These are phyloP conservation scores for Fusarium sp. DNA, from an alignment of 2,329 filamentous ascomycete species.

Conservation along the genomic window DNA sequence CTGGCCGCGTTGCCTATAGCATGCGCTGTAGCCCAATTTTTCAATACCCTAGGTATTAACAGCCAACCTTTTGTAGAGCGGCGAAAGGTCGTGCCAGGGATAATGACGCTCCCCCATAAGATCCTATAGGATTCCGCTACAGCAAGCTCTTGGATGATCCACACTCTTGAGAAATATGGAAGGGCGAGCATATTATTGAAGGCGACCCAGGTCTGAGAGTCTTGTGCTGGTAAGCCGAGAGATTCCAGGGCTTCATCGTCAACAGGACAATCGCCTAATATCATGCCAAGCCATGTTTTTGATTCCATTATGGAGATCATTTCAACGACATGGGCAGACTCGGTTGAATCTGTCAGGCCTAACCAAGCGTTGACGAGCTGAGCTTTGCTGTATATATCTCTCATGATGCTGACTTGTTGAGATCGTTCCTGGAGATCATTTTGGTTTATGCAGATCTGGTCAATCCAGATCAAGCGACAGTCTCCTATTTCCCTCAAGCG, in stretches of 20 bases:
- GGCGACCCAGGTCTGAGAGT: not conserved
- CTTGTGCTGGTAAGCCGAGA: not conserved
- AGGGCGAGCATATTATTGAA: not conserved
- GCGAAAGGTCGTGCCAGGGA: not conserved
- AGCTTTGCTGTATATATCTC: not conserved
- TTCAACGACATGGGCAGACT: not conserved
- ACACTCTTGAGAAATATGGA: not conserved
- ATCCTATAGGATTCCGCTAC: not conserved
- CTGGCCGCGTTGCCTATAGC: not conserved
- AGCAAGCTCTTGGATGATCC: not conserved
- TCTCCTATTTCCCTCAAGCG: not conserved
- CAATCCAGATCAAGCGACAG: not conserved
- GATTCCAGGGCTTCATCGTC: not conserved
- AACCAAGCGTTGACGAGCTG: not conserved
- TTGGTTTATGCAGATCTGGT: not conserved
- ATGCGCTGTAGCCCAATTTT: fast-evolving
- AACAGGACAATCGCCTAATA: too few species aligned
- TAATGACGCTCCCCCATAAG: not conserved
- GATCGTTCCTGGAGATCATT: not conserved
- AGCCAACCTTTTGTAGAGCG: fast-evolving
- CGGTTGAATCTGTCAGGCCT: not conserved
- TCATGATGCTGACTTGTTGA: not conserved
- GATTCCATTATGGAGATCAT: not conserved
- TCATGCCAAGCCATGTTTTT: too few species aligned
- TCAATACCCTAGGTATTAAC: not conserved